Conservation (phyloP, 1,284 basidiomycete genomes). For the Pseudozyma thailandica region DNA sequence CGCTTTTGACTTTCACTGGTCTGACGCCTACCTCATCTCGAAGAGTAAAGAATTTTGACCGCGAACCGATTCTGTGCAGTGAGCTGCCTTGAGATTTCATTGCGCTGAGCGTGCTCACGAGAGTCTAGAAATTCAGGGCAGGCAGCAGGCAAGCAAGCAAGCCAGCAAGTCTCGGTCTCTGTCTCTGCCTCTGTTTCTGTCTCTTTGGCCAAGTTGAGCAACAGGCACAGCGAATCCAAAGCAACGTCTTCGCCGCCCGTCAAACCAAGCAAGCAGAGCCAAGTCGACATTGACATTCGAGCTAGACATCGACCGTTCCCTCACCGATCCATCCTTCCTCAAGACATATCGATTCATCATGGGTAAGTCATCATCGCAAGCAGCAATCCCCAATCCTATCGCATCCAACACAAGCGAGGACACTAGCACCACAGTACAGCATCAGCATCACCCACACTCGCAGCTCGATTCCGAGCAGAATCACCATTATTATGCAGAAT, state of each 20-base stretch:
- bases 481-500: not conserved
- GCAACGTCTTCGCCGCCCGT: too few species aligned
- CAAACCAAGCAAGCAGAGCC: not conserved
- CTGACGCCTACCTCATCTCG: too few species aligned
- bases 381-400: conserved; percentile 25
- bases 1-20: too few species aligned
- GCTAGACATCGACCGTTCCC: conserved; percentile 49
- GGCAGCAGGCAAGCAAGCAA: conserved; percentile 2
- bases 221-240: not conserved
- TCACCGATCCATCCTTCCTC: conserved; percentile 53
- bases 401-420: conserved; percentile 9
- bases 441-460: conserved; percentile 1
- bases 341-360: conserved; percentile 57
- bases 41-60: too few species aligned
- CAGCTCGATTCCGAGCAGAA: not conserved
- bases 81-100: not conserved
- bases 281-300: conserved; percentile 27
- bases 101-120: not conserved
- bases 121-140: not conserved
- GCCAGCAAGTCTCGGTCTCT: not conserved
- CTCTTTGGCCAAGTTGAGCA: too few species aligned
- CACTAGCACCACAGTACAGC: not conserved
- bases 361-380: conserved; percentile 48
- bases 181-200: too few species aligned
- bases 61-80: too few species aligned